Evolutionary conservation across 2,329 filamentous ascomycete genomes (phyloP).

Genomic region (Microdochium trichocladiopsis): DNA sequence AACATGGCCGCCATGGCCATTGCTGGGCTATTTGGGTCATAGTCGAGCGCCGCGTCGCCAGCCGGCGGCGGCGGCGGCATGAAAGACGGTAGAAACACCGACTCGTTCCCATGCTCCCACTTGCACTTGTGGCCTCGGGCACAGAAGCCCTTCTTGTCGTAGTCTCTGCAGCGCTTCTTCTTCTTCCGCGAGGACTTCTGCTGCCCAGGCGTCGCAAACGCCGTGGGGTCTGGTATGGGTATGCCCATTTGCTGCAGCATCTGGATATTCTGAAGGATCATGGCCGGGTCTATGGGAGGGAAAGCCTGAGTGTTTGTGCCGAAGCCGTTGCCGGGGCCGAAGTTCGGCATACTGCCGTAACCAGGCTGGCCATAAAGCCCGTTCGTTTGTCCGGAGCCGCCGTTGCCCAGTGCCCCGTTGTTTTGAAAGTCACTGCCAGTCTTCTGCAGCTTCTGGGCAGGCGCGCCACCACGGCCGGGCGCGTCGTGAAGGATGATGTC

Average conservation of each 20-base stretch:
- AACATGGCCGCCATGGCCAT: constrained; percentile 8
- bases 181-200: constrained; percentile 21
- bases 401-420: not conserved
- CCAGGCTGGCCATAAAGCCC: constrained; percentile 8
- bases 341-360: not conserved
- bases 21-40: constrained; percentile 8
- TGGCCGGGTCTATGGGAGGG: constrained; percentile 48
- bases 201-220: constrained; percentile 11
- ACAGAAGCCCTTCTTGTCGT: constrained; percentile 68
- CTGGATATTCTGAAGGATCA: constrained; percentile 55
- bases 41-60: constrained; percentile 12
- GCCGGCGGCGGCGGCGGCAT: constrained; percentile 13
- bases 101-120: constrained; percentile 60
- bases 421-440: not conserved
- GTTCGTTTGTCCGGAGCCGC: not conserved
- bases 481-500: constrained; percentile 20
- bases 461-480: constrained; percentile 18
- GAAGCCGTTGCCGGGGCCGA: not conserved
- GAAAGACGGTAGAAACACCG: constrained; percentile 27
- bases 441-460: constrained; percentile 46
- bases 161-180: constrained; percentile 57
- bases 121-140: constrained; percentile 58
- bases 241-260: constrained; percentile 53
- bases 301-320: constrained; percentile 8
- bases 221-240: constrained; percentile 33